phyloP scores from a whole-genome alignment of 139 green algal species.

The Chlamydomonas sp. region DNA sequence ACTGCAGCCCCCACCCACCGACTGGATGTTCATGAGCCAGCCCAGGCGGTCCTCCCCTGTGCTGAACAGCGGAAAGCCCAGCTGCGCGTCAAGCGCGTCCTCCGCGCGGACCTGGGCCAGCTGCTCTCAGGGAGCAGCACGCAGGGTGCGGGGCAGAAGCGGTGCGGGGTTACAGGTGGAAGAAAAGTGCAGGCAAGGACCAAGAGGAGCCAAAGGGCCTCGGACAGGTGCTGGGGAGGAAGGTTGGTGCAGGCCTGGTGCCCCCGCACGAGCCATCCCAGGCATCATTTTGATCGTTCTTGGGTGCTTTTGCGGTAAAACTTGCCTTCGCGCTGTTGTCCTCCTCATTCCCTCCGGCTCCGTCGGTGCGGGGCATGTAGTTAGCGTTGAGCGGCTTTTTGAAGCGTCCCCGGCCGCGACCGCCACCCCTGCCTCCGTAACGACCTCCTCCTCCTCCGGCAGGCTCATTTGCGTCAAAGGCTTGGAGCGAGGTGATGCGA shows the following conservation, averaged over 20 bases:
- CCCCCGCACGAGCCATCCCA: background rate
- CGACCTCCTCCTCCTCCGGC: background rate
- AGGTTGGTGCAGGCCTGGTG: background rate
- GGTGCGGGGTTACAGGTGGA: background rate
- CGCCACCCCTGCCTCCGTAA: background rate
- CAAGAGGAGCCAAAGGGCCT: background rate
- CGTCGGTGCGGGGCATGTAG: constrained; percentile 5
- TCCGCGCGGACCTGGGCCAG: constrained; percentile 61
- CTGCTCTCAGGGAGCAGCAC: constrained; percentile 27
- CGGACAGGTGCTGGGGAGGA: background rate
- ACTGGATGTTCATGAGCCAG: constrained; percentile 94
- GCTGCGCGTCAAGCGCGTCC: constrained; percentile 70
- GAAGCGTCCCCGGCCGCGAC: constrained; percentile 11
- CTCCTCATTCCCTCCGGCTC: background rate
- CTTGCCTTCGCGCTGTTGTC: constrained; percentile 27
- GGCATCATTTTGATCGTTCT: background rate
- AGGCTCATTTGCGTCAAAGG: constrained; percentile 23
- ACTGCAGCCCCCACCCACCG: constrained; percentile 55
- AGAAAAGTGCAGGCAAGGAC: background rate
- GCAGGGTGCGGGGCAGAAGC: background rate
- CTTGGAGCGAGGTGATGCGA: constrained; percentile 27
- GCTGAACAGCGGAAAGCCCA: constrained; percentile 84
- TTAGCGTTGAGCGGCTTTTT: constrained; percentile 24
- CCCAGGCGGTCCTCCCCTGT: constrained; percentile 81
- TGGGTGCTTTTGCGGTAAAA: background rate